These are phyloP conservation scores for Gamsiella multidivaricata DNA, from an alignment of 192 early-diverging fungal species.

Conservation along the genomic window DNA sequence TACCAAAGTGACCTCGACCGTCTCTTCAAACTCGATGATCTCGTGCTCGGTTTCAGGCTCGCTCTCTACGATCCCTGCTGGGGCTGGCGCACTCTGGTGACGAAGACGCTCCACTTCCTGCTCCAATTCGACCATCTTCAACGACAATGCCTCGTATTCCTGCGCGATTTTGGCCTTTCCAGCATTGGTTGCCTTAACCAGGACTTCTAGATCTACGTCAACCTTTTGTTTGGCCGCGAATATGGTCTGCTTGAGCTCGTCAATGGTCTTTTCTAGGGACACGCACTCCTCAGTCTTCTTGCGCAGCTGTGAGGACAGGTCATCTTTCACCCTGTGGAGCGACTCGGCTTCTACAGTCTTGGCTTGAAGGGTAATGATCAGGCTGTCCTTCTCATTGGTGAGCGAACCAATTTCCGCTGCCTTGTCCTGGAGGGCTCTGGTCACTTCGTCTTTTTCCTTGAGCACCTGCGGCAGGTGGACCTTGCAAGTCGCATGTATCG, in stretches of 20 bases:
- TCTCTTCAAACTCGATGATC: background rate
- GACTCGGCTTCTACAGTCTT: background rate
- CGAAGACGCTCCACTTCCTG: background rate
- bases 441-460: background rate
- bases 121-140: conserved; percentile 8
- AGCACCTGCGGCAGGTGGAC: background rate
- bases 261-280: background rate
- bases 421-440: background rate
- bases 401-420: background rate
- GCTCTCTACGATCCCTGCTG: background rate
- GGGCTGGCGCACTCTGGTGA: no score
- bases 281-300: background rate
- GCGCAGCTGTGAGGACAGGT: background rate
- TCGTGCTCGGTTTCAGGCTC: background rate
- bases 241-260: background rate
- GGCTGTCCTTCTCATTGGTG: background rate
- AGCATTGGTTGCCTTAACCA: background rate
- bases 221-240: background rate
- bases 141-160: conserved; percentile 1
- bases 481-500: background rate
- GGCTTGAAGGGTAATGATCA: background rate
- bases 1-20: background rate
- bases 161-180: conserved; percentile 3
- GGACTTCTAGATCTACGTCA: conserved; percentile 4
- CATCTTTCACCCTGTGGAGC: background rate